Conservation (phyloP, 371 early-diverging fungal genomes). For the Mortierella sp. region DNA sequence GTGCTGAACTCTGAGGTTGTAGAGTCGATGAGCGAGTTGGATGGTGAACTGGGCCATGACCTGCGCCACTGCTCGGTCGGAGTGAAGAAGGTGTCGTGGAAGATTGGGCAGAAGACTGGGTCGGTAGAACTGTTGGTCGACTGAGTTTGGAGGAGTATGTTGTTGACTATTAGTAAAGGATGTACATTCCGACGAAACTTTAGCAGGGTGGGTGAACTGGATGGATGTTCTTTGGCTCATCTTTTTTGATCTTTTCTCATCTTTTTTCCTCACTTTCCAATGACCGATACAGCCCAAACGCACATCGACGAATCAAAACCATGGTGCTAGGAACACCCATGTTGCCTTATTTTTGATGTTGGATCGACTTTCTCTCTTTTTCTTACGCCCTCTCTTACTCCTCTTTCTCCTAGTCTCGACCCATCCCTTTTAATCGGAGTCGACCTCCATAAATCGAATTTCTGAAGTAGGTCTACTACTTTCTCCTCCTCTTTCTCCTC, state of each 20-base stretch:
- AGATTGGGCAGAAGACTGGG: conserved; percentile 37
- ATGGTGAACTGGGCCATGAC: conserved; percentile 32
- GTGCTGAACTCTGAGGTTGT: conserved; percentile 19
- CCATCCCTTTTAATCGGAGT: too few species aligned
- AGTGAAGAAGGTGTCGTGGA: conserved; percentile 41
- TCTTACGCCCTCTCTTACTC: background rate
- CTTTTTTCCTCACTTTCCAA: background rate
- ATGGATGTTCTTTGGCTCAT: background rate
- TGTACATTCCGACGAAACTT: too few species aligned
- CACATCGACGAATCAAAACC: too few species aligned
- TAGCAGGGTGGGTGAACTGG: too few species aligned
- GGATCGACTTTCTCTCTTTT: background rate
- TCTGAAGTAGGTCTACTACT: too few species aligned
- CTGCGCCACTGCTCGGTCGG: conserved; percentile 34
- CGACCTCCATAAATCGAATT: too few species aligned
- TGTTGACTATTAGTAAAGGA: too few species aligned
- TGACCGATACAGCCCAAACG: background rate
- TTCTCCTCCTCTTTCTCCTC: background rate
- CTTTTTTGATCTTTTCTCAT: background rate
- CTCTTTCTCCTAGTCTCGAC: too few species aligned
- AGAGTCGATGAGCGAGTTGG: conserved; percentile 20
- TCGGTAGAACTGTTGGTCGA: conserved; percentile 18
- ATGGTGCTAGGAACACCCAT: too few species aligned
- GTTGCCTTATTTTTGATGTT: background rate
- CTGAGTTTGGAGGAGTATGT: too few species aligned